These are phyloP conservation scores for Fistulifera pelliculosa DNA, from an alignment of 108 stramenopile species.

Conservation along the genomic window DNA sequence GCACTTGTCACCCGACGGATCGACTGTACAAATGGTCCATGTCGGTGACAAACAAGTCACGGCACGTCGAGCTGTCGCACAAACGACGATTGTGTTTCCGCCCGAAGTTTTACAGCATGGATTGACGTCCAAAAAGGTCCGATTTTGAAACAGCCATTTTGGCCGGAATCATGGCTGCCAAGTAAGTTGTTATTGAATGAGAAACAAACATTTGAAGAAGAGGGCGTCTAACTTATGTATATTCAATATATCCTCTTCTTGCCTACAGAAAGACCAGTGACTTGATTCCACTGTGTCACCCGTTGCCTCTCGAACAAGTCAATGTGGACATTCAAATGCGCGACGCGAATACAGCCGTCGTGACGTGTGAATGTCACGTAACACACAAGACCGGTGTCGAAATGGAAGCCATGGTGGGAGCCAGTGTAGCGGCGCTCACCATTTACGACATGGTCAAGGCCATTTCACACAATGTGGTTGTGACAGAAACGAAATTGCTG, in stretches of 20 bases:
- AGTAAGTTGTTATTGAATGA: too few species aligned
- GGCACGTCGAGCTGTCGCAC: conserved; percentile 49
- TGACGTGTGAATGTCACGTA: conserved; percentile 73
- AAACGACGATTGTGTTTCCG: conserved; percentile 56
- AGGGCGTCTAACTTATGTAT: too few species aligned
- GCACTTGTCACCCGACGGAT: conserved; percentile 42
- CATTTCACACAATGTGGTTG: conserved; percentile 81
- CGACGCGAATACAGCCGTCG: conserved; percentile 19
- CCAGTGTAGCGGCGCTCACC: conserved; percentile 82
- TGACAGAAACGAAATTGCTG: conserved; percentile 56
- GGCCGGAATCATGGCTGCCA: conserved; percentile 83
- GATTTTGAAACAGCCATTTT: conserved; percentile 76
- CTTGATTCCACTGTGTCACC: conserved; percentile 82
- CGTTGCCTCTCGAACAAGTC: conserved; percentile 65
- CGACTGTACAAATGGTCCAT: conserved; percentile 65
- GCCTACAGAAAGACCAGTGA: conserved; percentile 68
- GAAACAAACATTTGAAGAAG: too few species aligned
- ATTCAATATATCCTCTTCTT: too few species aligned
- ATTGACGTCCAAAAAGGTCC: conserved; percentile 46
- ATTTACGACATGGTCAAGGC: conserved; percentile 98
- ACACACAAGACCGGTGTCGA: conserved; percentile 95
- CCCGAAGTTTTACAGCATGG: conserved; percentile 19
- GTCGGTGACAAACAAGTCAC: conserved; percentile 59
- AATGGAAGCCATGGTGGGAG: conserved; percentile 96
- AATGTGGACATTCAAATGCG: conserved; percentile 49